Base-by-base conservation (phyloP, 129 eudicot genomes). In the Glebionis coronaria region DNA sequence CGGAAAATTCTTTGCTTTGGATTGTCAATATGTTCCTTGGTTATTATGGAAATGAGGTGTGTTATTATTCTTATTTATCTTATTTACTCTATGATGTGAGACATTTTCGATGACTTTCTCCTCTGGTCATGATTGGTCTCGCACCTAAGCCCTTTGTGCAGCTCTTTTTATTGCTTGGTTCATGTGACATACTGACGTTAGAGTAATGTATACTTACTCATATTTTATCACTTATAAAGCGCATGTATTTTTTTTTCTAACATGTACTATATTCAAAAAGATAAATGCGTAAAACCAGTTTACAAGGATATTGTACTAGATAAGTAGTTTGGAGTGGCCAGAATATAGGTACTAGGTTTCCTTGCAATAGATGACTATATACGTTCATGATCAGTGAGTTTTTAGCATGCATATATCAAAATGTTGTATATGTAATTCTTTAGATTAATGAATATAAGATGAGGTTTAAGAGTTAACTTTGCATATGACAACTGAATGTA, bases 1-100 rank as follows among this genome's bases (percentile, higher is more conserved):
- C 54, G 98, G 98, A 56, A 93, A 93, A 56, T 93, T 93, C 70
- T 84, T 86, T 14, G 98, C 96, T 7, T 93, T 96, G 98, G 98
- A 93, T 73, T 95, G 95, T 75, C 76, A 86, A 75, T 90, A 93
- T 76, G 88, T 93, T 64, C 90, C 91, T 56, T 93, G 98, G 98
- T 93, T 80, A 86, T 61, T 14, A 12, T 9, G 49, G 14, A 3
- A 55, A 21, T 69, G n/a, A n/a, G n/a, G n/a, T n/a, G 23, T 58
- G 44, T 23, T 57, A 23, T 18, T 60, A 27, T 49, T 5, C 47
- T 28, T 66, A 47, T 47, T 7, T 1, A n/a, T n/a, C n/a, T n/a
- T 47, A 47, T 31, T 28, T 25, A 57, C 65, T 31, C 46, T 60
- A 46, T 29, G 15, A 40, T 19, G 9, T 42, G 65, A 27, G 40